Percentiles rank a stretch among this genome's conserved stretches.
phyloP scores from a whole-genome alignment of 2,329 filamentous ascomycete genomes.

The Ploettnerulaceae sp. region DNA sequence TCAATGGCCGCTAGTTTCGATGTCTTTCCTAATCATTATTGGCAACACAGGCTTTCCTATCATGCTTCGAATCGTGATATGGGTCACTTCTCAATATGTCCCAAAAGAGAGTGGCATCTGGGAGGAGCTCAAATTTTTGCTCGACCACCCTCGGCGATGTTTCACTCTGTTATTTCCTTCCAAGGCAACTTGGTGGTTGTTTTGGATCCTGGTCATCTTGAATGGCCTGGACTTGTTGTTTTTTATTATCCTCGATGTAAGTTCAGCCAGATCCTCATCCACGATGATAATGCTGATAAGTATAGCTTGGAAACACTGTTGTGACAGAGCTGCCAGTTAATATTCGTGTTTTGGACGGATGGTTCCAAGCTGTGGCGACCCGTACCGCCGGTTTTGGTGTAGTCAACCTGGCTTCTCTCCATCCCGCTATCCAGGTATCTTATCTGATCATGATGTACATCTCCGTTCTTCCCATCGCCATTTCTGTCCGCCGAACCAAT shows the following conservation, averaged over 20 bases:
- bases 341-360: slow-evolving; percentile 74
- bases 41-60: slow-evolving; percentile 95
- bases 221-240: slow-evolving; percentile 85
- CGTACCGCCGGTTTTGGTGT: slow-evolving; percentile 86
- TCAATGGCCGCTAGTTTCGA: slow-evolving; percentile 68
- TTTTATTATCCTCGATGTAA: slow-evolving; percentile 85
- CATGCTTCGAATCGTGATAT: slow-evolving; percentile 91
- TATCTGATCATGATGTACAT: slow-evolving; percentile 99
- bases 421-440: slow-evolving; percentile 87
- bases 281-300: slow-evolving; percentile 14
- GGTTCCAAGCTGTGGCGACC: slow-evolving; percentile 87
- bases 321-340: slow-evolving; percentile 66
- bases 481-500: slow-evolving; percentile 88
- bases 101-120: slow-evolving; percentile 66
- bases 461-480: slow-evolving; percentile 93
- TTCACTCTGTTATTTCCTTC: slow-evolving; percentile 93
- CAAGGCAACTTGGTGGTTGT: slow-evolving; percentile 91
- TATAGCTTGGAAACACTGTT: slow-evolving; percentile 62
- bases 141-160: slow-evolving; percentile 92
- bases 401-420: slow-evolving; percentile 70
- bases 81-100: slow-evolving; percentile 65
- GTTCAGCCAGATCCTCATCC: slow-evolving; percentile 32
- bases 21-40: slow-evolving; percentile 84
- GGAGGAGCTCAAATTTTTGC: slow-evolving; percentile 85
- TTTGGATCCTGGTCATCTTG: slow-evolving; percentile 74